Evolutionary conservation across 495 filamentous ascomycete genomes (phyloP).

Genomic region (Amphirosellinia nigrospora): DNA sequence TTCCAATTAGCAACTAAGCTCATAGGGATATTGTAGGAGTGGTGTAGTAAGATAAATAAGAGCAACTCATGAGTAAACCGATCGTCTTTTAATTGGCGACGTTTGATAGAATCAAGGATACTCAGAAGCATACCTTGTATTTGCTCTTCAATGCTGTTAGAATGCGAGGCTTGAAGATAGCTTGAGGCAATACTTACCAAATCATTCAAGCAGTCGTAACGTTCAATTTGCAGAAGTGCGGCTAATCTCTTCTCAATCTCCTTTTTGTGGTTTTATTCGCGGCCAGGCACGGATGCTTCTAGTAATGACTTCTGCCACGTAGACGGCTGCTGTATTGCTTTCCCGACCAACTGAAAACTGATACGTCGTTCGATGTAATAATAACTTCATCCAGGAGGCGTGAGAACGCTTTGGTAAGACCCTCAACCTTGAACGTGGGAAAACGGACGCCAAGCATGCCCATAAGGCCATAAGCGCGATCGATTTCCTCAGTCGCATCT

Average conservation of each 20-base stretch:
- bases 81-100: slow-evolving; percentile 37
- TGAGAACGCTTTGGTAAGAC: slow-evolving; percentile 44
- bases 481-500: slow-evolving; percentile 40
- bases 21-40: background rate
- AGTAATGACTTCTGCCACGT: slow-evolving; percentile 43
- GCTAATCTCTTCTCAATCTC: slow-evolving; percentile 38
- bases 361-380: slow-evolving; percentile 47
- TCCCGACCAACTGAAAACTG: slow-evolving; percentile 51
- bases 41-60: background rate
- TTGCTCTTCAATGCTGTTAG: background rate
- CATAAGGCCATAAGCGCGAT: slow-evolving; percentile 47
- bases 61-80: slow-evolving; percentile 30
- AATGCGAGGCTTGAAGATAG: background rate
- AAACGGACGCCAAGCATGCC: slow-evolving; percentile 47
- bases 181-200: slow-evolving; percentile 25
- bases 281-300: slow-evolving; percentile 35
- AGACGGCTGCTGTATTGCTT: slow-evolving; percentile 45
- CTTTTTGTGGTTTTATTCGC: slow-evolving; percentile 31
- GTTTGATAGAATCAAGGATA: slow-evolving; percentile 41
- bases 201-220: slow-evolving; percentile 39
- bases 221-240: slow-evolving; percentile 33
- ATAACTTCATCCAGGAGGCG: slow-evolving; percentile 47
- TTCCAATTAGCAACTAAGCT: background rate
- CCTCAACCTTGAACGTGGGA: slow-evolving; percentile 46
- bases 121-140: slow-evolving; percentile 32